Base-by-base conservation (phyloP, 441 rosid genomes). In the Gossypium davidsonii region DNA sequence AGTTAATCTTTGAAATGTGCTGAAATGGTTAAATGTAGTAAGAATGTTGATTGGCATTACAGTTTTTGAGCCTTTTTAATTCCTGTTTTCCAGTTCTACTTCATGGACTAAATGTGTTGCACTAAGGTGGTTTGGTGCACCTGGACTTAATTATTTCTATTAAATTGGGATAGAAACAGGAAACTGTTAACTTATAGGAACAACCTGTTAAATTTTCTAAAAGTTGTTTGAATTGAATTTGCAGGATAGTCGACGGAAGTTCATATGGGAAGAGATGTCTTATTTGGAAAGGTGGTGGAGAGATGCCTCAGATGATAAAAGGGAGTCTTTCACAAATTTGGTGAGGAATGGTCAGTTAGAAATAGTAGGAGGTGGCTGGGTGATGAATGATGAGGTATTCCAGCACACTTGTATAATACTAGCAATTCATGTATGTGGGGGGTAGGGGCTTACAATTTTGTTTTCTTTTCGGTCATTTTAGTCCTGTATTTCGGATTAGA, bases 341-440 rank as follows among this genome's bases (percentile, higher is more conserved):
- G 89, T 95, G 80, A 87, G 87, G 77, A 89, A 86, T 81, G 99
- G 99, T 23, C 99, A 93, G 87, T 67, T 95, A 74, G 99, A 95
- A 74, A 91, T 95, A 67, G 99, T 95, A 74, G 99, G 99, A 75
- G 99, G 99, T 83, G 99, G 98, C 51, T 95, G 99, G 99, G 99
- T 95, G n/a, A 95, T 95, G 99, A 95, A 93, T 70, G 99, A 93
- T 80, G 99, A 95, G 99, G 99, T 93, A 83, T 74, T 58, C 55
- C 14, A 18, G 48, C 74, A 74, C 59, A 70, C 49, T 75, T 58
- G 46, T 37, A 1, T 6, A 28, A 28, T 51, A 34, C 39, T 28
- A 28, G 15, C 59, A 5, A 57, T 71, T 34, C 52, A 26, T 62
- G 12, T 11, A 25, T 58, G 17, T 25, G 3, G 28, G 26, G 20